These are phyloP conservation scores for Eimeria mitis DNA, from an alignment of 169 alveolate species.

Conservation along the genomic window DNA sequence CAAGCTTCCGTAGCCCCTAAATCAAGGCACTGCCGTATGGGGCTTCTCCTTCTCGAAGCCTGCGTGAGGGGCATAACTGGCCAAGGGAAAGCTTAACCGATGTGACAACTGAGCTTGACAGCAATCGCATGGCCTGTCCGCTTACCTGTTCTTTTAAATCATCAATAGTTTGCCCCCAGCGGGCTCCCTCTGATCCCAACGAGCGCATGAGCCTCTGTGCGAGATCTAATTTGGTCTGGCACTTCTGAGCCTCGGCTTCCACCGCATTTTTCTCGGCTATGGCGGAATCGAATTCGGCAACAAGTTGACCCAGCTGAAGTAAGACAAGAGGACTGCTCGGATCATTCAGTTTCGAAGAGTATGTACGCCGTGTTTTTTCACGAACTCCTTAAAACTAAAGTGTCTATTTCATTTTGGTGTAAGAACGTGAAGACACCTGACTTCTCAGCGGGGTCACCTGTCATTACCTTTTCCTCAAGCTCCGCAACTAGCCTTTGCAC, in stretches of 20 bases:
- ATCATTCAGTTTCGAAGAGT: not conserved
- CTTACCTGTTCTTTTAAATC: constrained; percentile 88
- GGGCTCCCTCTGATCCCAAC: constrained; percentile 95
- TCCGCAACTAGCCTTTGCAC: constrained; percentile 92
- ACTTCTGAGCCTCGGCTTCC: constrained; percentile 95
- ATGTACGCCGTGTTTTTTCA: not conserved
- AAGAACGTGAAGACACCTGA: not conserved
- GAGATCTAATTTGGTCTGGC: constrained; percentile 95
- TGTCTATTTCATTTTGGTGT: no score
- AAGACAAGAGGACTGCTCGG: not conserved
- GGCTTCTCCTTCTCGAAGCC: no score
- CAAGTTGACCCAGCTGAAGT: constrained; percentile 74
- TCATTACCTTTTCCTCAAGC: constrained; percentile 85
- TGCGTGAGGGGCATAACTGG: not conserved
- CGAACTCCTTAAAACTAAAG: not conserved
- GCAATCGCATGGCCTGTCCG: not conserved
- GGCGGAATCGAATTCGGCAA: constrained; percentile 92
- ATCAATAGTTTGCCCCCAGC: constrained; percentile 96
- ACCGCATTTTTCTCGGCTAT: constrained; percentile 96
- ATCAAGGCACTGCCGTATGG: no score
- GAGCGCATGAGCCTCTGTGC: constrained; percentile 97
- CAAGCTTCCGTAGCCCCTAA: not conserved
- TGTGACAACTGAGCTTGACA: not conserved
- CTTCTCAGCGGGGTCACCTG: not conserved
- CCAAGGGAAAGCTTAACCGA: not conserved